Evolutionary conservation across 2,329 filamentous ascomycete genomes (phyloP).

Genomic region (Talaromyces funiculosus): DNA sequence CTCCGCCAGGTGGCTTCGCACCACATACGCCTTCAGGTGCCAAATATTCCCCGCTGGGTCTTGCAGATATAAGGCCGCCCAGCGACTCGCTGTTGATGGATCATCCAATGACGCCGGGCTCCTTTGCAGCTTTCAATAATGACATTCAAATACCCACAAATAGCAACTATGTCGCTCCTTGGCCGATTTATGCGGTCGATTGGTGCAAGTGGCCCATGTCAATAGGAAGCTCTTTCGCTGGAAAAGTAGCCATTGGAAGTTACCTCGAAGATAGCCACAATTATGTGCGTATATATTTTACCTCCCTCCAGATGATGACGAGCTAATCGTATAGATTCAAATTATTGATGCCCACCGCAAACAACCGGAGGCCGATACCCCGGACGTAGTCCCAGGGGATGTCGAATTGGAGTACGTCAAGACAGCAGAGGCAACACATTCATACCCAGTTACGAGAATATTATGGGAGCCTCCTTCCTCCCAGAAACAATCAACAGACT

Average conservation of each 20-base stretch:
- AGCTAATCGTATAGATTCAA: conserved; percentile 64
- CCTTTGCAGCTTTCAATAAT: conserved; percentile 57
- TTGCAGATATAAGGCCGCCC: conserved; percentile 85
- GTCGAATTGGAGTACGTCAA: conserved; percentile 76
- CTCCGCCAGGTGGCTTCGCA: conserved; percentile 40
- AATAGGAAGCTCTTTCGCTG: conserved; percentile 60
- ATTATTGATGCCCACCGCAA: conserved; percentile 83
- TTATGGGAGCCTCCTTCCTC: conserved; percentile 94
- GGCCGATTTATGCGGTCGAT: conserved; percentile 94
- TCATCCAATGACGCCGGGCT: conserved; percentile 54
- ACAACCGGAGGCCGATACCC: conserved; percentile 63
- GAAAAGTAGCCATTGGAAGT: conserved; percentile 91
- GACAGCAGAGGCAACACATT: conserved; percentile 92
- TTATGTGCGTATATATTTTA: conserved; percentile 56
- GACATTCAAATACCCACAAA: conserved; percentile 63
- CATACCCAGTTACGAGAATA: conserved; percentile 91
- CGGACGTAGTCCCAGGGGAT: conserved; percentile 62
- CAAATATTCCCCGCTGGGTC: conserved; percentile 80
- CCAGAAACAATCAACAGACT: conserved; percentile 90
- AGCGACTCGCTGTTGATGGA: conserved; percentile 77
- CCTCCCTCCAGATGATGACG: neutral
- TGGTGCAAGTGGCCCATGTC: conserved; percentile 98
- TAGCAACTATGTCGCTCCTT: conserved; percentile 89
- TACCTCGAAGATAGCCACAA: conserved; percentile 98
- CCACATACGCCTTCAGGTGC: conserved; percentile 53